Percentiles rank a stretch among this genome's conserved stretches.
These are phyloP conservation scores for Logfia minima DNA, from an alignment of 129 eudicot species.

Conservation along the genomic window DNA sequence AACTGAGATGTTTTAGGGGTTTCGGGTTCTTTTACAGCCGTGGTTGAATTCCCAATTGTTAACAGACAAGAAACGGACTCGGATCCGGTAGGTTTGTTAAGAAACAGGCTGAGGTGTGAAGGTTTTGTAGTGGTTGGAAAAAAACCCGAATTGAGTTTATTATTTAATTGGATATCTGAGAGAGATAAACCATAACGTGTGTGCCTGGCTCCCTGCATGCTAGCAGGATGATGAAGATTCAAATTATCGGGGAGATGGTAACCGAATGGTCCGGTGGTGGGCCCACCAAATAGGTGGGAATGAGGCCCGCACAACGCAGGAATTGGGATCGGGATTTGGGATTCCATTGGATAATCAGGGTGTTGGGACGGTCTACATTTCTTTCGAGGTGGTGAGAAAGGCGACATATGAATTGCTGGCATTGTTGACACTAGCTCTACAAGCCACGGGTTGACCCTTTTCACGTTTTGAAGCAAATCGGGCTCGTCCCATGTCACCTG, in stretches of 20 bases:
- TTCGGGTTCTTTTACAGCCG: slow-evolving; percentile 41
- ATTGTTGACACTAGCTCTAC: slow-evolving; percentile 88
- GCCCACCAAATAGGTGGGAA: slow-evolving; percentile 57
- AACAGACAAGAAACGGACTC: slow-evolving; percentile 77
- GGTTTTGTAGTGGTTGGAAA: slow-evolving; percentile 47
- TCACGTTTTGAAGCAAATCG: slow-evolving; percentile 92
- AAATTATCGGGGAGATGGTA: slow-evolving; percentile 63
- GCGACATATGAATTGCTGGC: slow-evolving; percentile 83
- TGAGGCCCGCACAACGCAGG: slow-evolving; percentile 52
- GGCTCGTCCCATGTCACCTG: slow-evolving; percentile 99
- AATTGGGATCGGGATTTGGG: slow-evolving; percentile 52
- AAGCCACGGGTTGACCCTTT: slow-evolving; percentile 92
- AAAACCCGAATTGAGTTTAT: slow-evolving; percentile 53
- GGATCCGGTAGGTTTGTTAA: slow-evolving; percentile 38
- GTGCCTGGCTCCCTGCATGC: slow-evolving; percentile 99
- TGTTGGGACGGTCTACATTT: slow-evolving; percentile 68
- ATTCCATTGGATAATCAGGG: slow-evolving; percentile 65
- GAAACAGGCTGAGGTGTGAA: slow-evolving; percentile 25
- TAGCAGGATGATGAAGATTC: slow-evolving; percentile 75
- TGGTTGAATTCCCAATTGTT: slow-evolving; percentile 57
- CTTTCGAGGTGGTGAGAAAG: slow-evolving; percentile 90
- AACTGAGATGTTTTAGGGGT: slow-evolving; percentile 50
- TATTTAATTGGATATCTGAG: slow-evolving; percentile 69
- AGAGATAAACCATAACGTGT: slow-evolving; percentile 74
- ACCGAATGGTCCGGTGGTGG: slow-evolving; percentile 58